These are phyloP conservation scores for Populus alba DNA, from an alignment of 345 rosid genomes.

Conservation along the genomic window DNA sequence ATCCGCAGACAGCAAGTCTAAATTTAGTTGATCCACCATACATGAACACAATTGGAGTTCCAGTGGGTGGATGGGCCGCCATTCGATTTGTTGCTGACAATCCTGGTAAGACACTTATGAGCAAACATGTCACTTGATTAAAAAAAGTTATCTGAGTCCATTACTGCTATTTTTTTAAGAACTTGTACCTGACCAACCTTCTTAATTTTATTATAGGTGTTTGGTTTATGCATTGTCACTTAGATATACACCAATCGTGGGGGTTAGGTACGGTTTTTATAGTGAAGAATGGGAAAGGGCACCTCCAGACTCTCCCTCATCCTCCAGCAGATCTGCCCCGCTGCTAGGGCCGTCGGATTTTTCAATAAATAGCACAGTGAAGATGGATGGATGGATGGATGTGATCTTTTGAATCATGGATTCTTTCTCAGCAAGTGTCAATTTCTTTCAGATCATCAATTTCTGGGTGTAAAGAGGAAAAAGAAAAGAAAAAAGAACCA, in stretches of 20 bases:
- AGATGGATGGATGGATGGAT: neutral
- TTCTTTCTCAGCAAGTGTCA: conserved; percentile 32
- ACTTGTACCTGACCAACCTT: neutral
- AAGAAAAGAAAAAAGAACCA: neutral
- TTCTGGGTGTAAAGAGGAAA: conserved; percentile 21
- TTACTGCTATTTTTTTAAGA: neutral
- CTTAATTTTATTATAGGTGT: conserved; percentile 45
- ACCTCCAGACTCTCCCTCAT: conserved; percentile 57
- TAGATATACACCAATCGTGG: conserved; percentile 78
- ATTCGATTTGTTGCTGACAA: conserved; percentile 72
- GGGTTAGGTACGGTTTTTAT: conserved; percentile 68
- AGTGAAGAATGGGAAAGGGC: conserved; percentile 65
- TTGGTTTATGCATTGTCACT: conserved; percentile 88
- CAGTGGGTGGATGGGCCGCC: conserved; percentile 92
- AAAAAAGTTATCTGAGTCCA: neutral
- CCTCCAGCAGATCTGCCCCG: conserved; percentile 76
- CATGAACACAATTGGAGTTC: conserved; percentile 85
- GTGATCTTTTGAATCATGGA: conserved; percentile 20
- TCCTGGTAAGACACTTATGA: conserved; percentile 47
- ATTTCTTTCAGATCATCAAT: conserved; percentile 12
- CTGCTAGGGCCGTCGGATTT: conserved; percentile 39
- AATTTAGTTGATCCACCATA: conserved; percentile 79
- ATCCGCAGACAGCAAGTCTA: conserved; percentile 45
- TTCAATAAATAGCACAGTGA: neutral
- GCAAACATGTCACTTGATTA: neutral